Percentiles rank a stretch among this genome's conserved stretches.
Conservation (phyloP, 768 basidiomycete genomes). For the Lentinula aciculospora region DNA sequence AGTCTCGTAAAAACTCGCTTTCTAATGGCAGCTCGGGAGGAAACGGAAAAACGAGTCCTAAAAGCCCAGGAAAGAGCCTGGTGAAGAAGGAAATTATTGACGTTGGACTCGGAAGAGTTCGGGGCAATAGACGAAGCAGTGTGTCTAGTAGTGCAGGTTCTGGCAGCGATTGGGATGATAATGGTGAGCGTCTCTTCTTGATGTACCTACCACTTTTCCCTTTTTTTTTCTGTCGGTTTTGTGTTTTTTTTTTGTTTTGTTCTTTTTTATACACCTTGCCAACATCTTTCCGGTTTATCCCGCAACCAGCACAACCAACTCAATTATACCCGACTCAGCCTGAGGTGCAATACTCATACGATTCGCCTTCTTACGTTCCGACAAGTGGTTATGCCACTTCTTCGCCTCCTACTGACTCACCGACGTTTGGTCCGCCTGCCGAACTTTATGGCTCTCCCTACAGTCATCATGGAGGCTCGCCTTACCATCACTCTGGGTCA, state of each 20-base stretch:
- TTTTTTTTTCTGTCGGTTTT: slow-evolving; percentile 5
- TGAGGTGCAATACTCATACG: neutral
- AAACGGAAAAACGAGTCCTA: neutral
- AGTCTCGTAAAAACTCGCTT: slow-evolving; percentile 55
- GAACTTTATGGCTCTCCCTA: neutral
- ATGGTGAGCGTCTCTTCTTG: slow-evolving; percentile 39
- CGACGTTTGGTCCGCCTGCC: neutral
- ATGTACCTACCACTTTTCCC: neutral
- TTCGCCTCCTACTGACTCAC: neutral
- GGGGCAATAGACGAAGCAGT: neutral
- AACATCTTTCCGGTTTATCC: slow-evolving; percentile 2
- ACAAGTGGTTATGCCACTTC: neutral
- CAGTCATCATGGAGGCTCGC: neutral
- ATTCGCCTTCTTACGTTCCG: neutral
- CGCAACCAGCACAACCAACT: neutral
- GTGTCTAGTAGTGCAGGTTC: slow-evolving; percentile 28
- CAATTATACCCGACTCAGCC: neutral
- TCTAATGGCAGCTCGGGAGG: slow-evolving; percentile 10
- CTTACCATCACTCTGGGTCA: neutral
- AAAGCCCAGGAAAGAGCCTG: slow-evolving; percentile 8
- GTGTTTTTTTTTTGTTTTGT: slow-evolving; percentile 9
- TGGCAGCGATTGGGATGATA: slow-evolving; percentile 81
- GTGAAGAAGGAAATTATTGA: slow-evolving; percentile 67
- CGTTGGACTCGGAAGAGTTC: slow-evolving; percentile 11
- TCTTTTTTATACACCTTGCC: slow-evolving; percentile 14